Base-by-base conservation (phyloP, 148 eudicot genomes). In the Nyssa sinensis region DNA sequence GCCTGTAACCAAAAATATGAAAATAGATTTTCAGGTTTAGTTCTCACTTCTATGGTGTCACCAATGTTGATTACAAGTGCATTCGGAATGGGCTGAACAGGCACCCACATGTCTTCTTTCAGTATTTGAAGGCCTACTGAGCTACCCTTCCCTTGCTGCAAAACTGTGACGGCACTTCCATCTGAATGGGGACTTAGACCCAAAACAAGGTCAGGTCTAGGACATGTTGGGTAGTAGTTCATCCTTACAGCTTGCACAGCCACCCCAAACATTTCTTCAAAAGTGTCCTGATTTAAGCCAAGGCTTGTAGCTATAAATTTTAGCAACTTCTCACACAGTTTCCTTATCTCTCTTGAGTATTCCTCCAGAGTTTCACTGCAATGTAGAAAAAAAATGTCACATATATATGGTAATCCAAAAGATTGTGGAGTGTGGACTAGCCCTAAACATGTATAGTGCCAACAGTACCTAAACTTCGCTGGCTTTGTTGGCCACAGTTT, bases 121-220 rank as follows among this genome's bases (percentile, higher is more conserved):
- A 90, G 90, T 27, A 94, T 77, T 17, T 94, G 96, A 58, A 94
- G 92, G 61, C 98, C 98, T 49, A 87, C 85, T 7, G 92, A 78
- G 77, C 81, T 86, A 14, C 87, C 87, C 58, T 85, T 86, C 10
- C 91, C 87, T 31, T 92, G 92, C 31, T 94, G 98, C 73, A 94
- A 79, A 49, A 94, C 92, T 61, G 98, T 92, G 67, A 94, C 89
- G 13, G 93, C 98, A 83, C 98, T 94, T 23, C 98, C 98, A 85
- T 94, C 98, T 24, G 98, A 94, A 74, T 94, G 98, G 24, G 98
- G 97, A 80, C 98, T 94, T 72, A 94, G 75, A 16, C 98, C 98
- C 67, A 94, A 65, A 47, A 94, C 98, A 30, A 92, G 88, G 66
- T 94, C 98, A 14, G 98, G 96, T 69, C 91, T 87, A 23, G 98